A percentile compares a stretch with the other conserved stretches of the same genome.
Conservation (phyloP, 768 basidiomycete genomes). For the Russula compacta region DNA sequence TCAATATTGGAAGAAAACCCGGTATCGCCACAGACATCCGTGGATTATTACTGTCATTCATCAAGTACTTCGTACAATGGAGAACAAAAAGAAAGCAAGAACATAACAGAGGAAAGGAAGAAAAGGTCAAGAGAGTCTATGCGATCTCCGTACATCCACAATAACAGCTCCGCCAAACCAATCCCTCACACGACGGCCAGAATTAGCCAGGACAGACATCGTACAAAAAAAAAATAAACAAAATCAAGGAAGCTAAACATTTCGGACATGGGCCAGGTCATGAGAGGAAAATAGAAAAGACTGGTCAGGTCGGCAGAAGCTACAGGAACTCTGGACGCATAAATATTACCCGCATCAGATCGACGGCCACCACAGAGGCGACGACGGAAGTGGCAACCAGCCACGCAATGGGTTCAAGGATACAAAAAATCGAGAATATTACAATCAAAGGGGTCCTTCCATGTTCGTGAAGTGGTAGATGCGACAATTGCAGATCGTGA, state of each 20-base stretch:
- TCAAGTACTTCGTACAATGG: constrained; percentile 13
- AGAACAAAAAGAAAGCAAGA: background rate
- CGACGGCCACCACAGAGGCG: background rate
- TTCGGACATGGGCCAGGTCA: constrained; percentile 2
- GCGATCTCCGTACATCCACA: constrained; percentile 1
- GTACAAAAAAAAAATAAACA: constrained; percentile 10
- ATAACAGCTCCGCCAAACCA: background rate
- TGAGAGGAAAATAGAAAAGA: background rate
- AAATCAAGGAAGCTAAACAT: constrained; percentile 1
- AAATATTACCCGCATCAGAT: constrained; percentile 10
- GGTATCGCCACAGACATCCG: background rate
- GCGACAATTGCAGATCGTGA: constrained; percentile 22
- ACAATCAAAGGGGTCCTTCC: constrained; percentile 19
- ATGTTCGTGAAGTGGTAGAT: constrained; percentile 21
- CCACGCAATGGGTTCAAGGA: constrained; percentile 7
- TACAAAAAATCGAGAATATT: constrained; percentile 15
- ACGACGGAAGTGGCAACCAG: constrained; percentile 5
- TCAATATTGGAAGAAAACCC: background rate
- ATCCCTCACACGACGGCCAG: background rate
- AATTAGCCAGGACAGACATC: constrained; percentile 9
- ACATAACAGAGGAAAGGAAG: background rate
- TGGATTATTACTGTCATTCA: constrained; percentile 5
- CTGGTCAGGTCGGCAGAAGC: constrained; percentile 8
- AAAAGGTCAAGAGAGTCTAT: constrained; percentile 4
- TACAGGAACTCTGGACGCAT: constrained; percentile 15